Evolutionary conservation across 305 asterid genomes (phyloP).

Genomic region (Fraxinus floribunda): DNA sequence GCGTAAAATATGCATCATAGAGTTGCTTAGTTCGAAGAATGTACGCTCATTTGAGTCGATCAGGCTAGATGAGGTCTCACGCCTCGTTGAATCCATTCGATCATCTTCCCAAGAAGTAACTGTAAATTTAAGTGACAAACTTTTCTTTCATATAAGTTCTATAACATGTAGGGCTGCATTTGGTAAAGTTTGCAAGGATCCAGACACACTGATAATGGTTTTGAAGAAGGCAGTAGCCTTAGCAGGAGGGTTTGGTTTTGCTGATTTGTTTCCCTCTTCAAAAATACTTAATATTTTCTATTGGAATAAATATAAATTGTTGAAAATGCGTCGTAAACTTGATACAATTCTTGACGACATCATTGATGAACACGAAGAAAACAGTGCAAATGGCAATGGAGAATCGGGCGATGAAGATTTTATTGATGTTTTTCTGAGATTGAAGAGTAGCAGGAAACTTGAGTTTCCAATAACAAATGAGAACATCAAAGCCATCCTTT

Average conservation of each 20-base stretch:
- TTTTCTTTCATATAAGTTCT: neutral
- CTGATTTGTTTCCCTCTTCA: slow-evolving; percentile 1
- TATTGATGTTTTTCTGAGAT: neutral
- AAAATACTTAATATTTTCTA: neutral
- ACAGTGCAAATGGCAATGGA: neutral
- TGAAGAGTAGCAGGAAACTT: neutral
- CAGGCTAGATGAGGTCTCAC: neutral
- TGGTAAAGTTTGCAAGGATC: neutral
- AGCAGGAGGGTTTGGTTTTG: neutral
- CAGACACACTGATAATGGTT: neutral
- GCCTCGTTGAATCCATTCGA: neutral
- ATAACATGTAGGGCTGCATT: neutral
- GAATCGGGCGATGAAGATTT: neutral
- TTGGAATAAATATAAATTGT: neutral
- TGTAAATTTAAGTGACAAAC: neutral
- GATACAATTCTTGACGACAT: neutral
- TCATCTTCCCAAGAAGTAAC: neutral
- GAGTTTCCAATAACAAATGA: neutral
- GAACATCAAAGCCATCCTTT: neutral
- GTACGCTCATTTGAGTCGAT: neutral
- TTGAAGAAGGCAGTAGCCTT: neutral
- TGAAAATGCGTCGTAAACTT: neutral
- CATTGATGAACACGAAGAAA: neutral
- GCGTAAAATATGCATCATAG: neutral
- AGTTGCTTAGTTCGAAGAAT: neutral